Conservation (phyloP, 2,329 filamentous ascomycete species). For the Aspergillus sp. region DNA sequence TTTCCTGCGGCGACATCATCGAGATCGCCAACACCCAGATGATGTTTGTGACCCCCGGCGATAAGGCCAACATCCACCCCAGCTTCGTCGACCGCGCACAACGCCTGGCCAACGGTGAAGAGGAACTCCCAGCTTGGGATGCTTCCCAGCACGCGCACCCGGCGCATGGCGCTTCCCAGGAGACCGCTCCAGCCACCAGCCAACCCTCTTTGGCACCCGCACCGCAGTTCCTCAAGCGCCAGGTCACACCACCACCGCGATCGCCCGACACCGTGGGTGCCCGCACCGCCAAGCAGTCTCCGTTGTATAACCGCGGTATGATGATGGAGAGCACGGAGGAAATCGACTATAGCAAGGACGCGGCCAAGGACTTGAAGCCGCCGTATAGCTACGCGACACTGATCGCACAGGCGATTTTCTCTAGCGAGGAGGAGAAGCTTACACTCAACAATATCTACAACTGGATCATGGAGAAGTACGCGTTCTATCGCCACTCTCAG, state of each 20-base stretch:
- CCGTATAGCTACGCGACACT: conserved; percentile 95
- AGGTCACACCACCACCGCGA: conserved; percentile 40
- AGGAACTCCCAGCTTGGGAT: conserved; percentile 36
- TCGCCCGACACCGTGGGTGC: conserved; percentile 39
- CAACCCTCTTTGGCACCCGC: conserved; percentile 41
- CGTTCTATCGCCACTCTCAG: conserved; percentile 84
- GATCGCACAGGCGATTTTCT: conserved; percentile 93
- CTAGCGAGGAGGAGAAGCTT: conserved; percentile 79
- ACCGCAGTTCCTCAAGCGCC: conserved; percentile 43
- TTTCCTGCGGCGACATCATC: conserved; percentile 85
- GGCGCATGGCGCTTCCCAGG: conserved; percentile 15
- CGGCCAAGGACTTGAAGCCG: conserved; percentile 87
- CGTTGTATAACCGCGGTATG: conserved; percentile 49
- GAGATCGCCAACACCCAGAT: conserved; percentile 93
- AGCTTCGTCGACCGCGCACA: conserved; percentile 68
- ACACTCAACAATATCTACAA: conserved; percentile 91
- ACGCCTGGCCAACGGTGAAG: conserved; percentile 40
- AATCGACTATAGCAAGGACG: conserved; percentile 66
- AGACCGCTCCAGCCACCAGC: conserved; percentile 17
- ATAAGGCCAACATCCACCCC: conserved; percentile 66
- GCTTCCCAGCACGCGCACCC: conserved; percentile 38
- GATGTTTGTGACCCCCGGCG: conserved; percentile 93
- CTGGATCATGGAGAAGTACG: conserved; percentile 86
- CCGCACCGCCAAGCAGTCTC: conserved; percentile 44
- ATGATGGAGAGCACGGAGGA: conserved; percentile 54